These are phyloP conservation scores for Periconia macrospinosa DNA, from an alignment of 2,329 filamentous ascomycete genomes.

Conservation along the genomic window DNA sequence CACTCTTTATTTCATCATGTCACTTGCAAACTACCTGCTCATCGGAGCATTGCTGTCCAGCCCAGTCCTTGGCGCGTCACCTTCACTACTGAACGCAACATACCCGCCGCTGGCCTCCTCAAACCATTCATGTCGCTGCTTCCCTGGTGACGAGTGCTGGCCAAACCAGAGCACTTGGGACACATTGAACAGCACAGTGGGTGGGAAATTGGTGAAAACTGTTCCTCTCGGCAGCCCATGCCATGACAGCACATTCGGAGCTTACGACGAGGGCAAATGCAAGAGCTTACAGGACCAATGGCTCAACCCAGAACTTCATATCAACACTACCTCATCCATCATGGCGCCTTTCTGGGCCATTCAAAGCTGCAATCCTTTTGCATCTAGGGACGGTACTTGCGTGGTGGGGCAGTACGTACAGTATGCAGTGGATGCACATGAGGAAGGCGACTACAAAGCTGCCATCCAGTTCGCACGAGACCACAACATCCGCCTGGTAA, in stretches of 20 bases:
- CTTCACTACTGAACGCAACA: no score
- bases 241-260: constrained; percentile 16
- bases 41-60: no score
- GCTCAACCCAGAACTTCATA: neutral
- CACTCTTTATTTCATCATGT: no score
- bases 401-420: constrained; percentile 23
- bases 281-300: neutral
- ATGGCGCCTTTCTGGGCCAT: constrained; percentile 1
- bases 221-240: constrained; percentile 37
- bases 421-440: constrained; percentile 21
- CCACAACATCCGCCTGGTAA: constrained; percentile 18
- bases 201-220: constrained; percentile 34
- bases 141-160: constrained; percentile 36
- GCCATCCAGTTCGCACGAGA: constrained; percentile 12
- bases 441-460: constrained; percentile 12
- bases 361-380: constrained; percentile 20
- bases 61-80: no score
- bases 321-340: neutral
- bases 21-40: no score
- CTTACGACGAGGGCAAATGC: constrained; percentile 13
- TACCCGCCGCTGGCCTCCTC: neutral
- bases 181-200: constrained; percentile 33
- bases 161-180: constrained; percentile 24
- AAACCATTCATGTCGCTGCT: neutral
- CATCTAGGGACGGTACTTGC: constrained; percentile 16